Percentiles rank a stretch among this genome's conserved stretches.
phyloP scores from a whole-genome alignment of 805 yeast genomes.

The Teunomyces barrocoloradensis region DNA sequence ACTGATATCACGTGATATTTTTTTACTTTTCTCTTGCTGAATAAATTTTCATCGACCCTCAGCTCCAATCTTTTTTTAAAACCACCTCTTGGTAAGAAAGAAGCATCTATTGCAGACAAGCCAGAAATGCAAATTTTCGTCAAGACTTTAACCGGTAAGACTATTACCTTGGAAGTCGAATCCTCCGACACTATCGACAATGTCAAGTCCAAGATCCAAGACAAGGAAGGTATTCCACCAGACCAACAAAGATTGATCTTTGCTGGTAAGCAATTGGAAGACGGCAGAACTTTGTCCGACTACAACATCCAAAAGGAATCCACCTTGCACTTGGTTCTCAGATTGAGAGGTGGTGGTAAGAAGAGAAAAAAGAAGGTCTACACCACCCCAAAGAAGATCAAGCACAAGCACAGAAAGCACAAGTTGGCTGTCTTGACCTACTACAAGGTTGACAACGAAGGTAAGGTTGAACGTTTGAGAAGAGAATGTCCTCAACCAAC shows the following conservation, averaged over 20 bases:
- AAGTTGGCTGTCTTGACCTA: constrained; percentile 98
- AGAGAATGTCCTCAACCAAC: constrained; percentile 91
- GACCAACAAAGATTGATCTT: constrained; percentile 99
- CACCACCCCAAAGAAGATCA: constrained; percentile 99
- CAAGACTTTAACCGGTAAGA: constrained; percentile 98
- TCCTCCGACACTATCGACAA: constrained; percentile 98
- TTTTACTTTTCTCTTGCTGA: not conserved
- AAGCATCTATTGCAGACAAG: constrained; percentile 44
- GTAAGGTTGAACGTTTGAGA: constrained; percentile 97
- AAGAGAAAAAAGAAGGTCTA: constrained; percentile 99
- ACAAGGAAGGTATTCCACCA: constrained; percentile 99
- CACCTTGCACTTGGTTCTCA: constrained; percentile 91
- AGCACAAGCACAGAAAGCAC: constrained; percentile 99
- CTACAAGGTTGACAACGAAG: constrained; percentile 99
- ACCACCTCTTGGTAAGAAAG: constrained; percentile 40
- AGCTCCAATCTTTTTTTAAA: not conserved
- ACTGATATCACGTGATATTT: not conserved
- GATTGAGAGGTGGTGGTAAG: constrained; percentile 98
- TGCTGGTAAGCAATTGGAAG: constrained; percentile 99
- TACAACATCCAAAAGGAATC: constrained; percentile 99
- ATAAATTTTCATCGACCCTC: not conserved
- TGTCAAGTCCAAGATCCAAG: constrained; percentile 97
- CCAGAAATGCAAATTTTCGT: constrained; percentile 90
- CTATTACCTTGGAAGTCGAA: constrained; percentile 98
- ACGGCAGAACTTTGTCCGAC: constrained; percentile 97